Evolutionary conservation across 2,329 filamentous ascomycete genomes (phyloP).

Genomic region (Truncatella angustata): DNA sequence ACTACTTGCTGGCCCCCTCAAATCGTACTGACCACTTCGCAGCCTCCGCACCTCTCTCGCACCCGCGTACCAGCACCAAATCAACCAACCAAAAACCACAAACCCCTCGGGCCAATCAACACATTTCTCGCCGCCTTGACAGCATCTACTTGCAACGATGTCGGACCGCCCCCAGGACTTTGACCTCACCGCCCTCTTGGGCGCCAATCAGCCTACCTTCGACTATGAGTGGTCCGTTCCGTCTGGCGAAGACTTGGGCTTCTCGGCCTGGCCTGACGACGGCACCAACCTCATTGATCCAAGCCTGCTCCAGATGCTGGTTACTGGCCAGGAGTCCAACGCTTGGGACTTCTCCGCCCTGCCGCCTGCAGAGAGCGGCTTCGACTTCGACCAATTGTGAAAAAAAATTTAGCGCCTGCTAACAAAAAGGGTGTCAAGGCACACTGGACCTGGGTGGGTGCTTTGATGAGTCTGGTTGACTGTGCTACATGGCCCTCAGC

Average conservation of each 20-base stretch:
- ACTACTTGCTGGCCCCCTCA: slow-evolving; percentile 16
- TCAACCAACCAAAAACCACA: neutral
- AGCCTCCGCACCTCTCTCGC: slow-evolving; percentile 1
- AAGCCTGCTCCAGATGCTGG: neutral
- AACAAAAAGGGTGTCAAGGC: slow-evolving; percentile 30
- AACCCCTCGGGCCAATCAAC: slow-evolving; percentile 12
- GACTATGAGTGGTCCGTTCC: slow-evolving; percentile 11
- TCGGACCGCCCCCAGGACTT: slow-evolving; percentile 19
- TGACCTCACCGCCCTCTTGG: slow-evolving; percentile 14
- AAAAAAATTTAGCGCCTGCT: slow-evolving; percentile 27
- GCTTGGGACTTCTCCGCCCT: slow-evolving; percentile 2
- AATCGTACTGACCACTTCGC: neutral
- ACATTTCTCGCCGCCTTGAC: slow-evolving; percentile 6
- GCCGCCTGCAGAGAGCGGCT: slow-evolving; percentile 15
- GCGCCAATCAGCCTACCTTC: neutral
- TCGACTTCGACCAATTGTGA: slow-evolving; percentile 20
- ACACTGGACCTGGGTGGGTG: no score
- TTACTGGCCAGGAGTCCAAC: neutral
- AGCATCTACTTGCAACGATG: slow-evolving; percentile 18
- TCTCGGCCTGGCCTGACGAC: neutral
- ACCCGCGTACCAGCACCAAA: neutral
- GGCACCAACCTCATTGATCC: slow-evolving; percentile 8
- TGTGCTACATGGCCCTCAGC: no score
- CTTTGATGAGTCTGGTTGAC: no score
- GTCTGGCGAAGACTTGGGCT: slow-evolving; percentile 15